Conservation (phyloP, 1,284 basidiomycete species). For the Sporisorium graminicola region DNA sequence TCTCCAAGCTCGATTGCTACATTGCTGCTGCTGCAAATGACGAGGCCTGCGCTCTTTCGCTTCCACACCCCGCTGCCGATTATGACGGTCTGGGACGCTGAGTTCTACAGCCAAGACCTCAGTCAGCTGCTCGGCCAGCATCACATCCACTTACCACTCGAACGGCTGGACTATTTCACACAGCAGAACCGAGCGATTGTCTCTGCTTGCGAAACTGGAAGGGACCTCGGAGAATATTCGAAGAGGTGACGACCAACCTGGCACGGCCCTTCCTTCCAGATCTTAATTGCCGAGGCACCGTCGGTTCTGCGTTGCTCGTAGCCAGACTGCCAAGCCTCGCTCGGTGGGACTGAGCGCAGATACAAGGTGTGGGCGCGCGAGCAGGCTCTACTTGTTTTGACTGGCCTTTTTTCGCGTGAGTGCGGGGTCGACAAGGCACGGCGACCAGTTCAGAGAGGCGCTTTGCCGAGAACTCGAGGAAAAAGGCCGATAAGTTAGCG, state of each 20-base stretch:
- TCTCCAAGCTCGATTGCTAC: background rate
- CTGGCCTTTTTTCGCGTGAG: conserved; percentile 2
- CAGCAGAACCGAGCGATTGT: background rate
- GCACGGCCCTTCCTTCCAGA: background rate
- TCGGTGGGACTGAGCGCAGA: background rate
- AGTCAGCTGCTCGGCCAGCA: background rate
- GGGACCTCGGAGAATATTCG: background rate
- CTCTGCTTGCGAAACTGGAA: background rate
- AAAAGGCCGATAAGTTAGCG: background rate
- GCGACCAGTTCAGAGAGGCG: background rate
- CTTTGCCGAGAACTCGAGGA: background rate
- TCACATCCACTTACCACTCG: background rate
- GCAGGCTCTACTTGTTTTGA: background rate
- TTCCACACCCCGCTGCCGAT: conserved; percentile 3
- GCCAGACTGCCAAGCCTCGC: background rate
- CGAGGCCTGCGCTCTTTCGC: background rate
- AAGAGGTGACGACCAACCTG: background rate
- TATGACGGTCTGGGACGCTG: background rate
- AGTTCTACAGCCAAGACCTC: background rate
- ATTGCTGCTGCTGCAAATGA: background rate
- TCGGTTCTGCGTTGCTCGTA: background rate
- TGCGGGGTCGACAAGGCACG: conserved; percentile 6
- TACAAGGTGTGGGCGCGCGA: background rate
- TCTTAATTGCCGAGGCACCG: conserved; percentile 4
- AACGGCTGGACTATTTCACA: background rate